Conservation (phyloP, 2,329 filamentous ascomycete species). For the Pseudogymnoascus sp. region DNA sequence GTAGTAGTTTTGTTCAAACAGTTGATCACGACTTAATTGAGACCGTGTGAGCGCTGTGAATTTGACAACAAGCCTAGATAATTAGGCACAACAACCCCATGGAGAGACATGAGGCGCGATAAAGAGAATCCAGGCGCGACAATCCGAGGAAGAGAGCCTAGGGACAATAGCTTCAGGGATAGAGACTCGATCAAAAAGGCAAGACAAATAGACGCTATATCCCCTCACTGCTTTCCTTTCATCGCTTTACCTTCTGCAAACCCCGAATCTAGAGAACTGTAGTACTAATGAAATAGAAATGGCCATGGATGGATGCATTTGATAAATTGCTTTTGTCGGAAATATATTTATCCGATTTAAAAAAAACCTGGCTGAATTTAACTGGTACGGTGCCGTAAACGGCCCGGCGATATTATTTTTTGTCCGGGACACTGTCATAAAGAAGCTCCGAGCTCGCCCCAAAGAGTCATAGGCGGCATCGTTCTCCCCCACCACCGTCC, state of each 20-base stretch:
- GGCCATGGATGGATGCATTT: background rate
- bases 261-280: too few relatives aligned
- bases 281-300: too few relatives aligned
- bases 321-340: background rate
- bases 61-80: background rate
- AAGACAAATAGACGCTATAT: too few relatives aligned
- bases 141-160: too few relatives aligned
- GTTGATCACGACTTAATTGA: background rate
- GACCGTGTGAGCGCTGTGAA: background rate
- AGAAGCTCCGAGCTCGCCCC: slow-evolving; percentile 6
- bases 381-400: background rate
- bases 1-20: slow-evolving; percentile 4
- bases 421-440: background rate
- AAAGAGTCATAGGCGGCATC: slow-evolving; percentile 5
- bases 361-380: background rate
- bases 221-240: too few relatives aligned
- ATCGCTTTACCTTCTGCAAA: too few relatives aligned
- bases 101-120: background rate
- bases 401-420: slow-evolving; percentile 1
- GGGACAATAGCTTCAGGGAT: too few relatives aligned
- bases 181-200: too few relatives aligned
- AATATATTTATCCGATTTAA: background rate
- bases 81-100: too few relatives aligned
- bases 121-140: background rate
- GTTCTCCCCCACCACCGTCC: background rate